Evolutionary conservation across 768 basidiomycete genomes (phyloP).

Genomic region (Calocybe gangraenosa): DNA sequence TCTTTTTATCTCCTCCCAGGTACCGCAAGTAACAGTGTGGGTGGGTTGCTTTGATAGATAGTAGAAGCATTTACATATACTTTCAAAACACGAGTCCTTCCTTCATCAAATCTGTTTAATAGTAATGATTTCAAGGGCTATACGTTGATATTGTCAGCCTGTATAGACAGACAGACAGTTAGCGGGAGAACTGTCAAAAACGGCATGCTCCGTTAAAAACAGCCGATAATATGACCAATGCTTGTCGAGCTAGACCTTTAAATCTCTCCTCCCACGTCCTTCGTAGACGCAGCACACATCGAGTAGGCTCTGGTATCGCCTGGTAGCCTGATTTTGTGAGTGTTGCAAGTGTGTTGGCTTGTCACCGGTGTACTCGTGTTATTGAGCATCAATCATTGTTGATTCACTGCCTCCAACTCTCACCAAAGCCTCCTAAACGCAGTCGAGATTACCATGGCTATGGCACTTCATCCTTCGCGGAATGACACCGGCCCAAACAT

Average conservation of each 20-base stretch:
- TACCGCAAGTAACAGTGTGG: conserved; percentile 47
- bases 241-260: conserved; percentile 3
- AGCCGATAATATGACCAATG: conserved; percentile 16
- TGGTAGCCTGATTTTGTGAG: no score
- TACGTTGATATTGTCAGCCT: neutral
- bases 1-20: conserved; percentile 26
- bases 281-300: no score
- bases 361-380: neutral
- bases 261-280: neutral
- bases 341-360: neutral
- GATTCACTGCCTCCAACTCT: conserved; percentile 3
- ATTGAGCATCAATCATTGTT: conserved; percentile 1
- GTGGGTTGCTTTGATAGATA: conserved; percentile 4
- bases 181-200: neutral
- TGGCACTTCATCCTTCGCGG: conserved; percentile 43
- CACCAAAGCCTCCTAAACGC: conserved; percentile 19
- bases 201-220: conserved; percentile 12
- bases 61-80: conserved; percentile 8
- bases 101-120: no score
- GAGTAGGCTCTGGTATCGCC: no score
- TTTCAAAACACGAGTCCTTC: no score
- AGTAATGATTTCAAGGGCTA: no score
- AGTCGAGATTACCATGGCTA: conserved; percentile 34
- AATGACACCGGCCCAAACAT: conserved; percentile 33
- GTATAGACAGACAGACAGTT: neutral